Percentiles rank a stretch among this genome's conserved stretches.
Evolutionary conservation across 1,284 basidiomycete genomes (phyloP).

Genomic region (Laetiporus sulphureus): DNA sequence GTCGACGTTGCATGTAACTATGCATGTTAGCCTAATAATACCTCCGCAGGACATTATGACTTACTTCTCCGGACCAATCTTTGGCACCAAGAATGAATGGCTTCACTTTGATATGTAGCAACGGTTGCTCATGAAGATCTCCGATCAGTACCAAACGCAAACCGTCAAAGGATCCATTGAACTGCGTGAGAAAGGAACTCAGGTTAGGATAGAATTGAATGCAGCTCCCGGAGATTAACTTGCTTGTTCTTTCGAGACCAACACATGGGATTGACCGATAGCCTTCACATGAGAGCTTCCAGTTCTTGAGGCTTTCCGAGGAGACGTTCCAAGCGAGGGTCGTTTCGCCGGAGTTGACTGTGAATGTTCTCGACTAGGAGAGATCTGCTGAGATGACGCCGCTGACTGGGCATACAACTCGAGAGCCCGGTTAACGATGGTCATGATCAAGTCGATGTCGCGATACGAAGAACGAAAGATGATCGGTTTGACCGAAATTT

Average conservation of each 20-base stretch:
- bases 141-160: constrained; percentile 93
- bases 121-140: constrained; percentile 91
- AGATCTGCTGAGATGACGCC: constrained; percentile 2
- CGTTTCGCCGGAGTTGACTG: constrained; percentile 6
- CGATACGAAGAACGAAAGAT: constrained; percentile 90
- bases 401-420: constrained; percentile 45
- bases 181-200: constrained; percentile 25
- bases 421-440: constrained; percentile 86
- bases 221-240: background rate
- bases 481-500: constrained; percentile 78
- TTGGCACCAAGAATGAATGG: constrained; percentile 81
- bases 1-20: constrained; percentile 81
- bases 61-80: constrained; percentile 93
- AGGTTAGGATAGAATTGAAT: background rate
- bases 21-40: constrained; percentile 1
- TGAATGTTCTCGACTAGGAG: constrained; percentile 1
- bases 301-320: constrained; percentile 15
- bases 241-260: constrained; percentile 81
- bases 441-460: constrained; percentile 87
- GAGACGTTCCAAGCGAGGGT: constrained; percentile 4
- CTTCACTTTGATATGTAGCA: constrained; percentile 85
- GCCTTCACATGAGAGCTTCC: constrained; percentile 42
- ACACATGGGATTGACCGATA: constrained; percentile 50
- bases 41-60: constrained; percentile 6
- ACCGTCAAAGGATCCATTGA: constrained; percentile 82